Evolutionary conservation across 2,329 filamentous ascomycete genomes (phyloP), one percentile per base, ranked within the genome.

Genomic region (Hymenoscyphus occultus): DNA sequence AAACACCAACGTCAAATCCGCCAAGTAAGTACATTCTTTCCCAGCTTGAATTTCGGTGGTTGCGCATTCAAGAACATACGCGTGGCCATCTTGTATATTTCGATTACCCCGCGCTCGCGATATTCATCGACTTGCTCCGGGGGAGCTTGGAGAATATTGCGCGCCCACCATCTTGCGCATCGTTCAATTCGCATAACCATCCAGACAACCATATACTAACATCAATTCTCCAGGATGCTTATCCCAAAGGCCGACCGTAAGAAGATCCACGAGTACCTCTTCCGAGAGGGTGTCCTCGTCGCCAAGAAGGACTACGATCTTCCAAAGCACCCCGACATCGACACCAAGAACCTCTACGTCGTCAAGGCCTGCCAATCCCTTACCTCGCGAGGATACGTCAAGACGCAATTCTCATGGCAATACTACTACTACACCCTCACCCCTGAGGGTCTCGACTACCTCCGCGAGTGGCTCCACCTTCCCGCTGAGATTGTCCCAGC

Each of bases 351-450:
- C 89, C 92, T 99, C 78, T 98, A 83, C 82, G 94, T 98, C 82
- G 92, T 99, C 89, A 99, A 99, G 90, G 95, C 95, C 78, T 90
- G 89, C 84, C 95, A 99, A 87, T 99, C 95, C 72, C 89, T 99
- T 79, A 96, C 89, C 85, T 97, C 93, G 76, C 94, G 95, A 81
- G 94, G 94, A 80, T 98, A 92, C 83, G 89, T 99, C 84, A 99
- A 99, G 92, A 99, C 95, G 77, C 95, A 96, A 84, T 99, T 99
- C 91, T 97, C 93, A 74, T 97, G 93, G 93, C 93, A 97, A 85
- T 97, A 93, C 88, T 97, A 98, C 90, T 99, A 99, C 91, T 99
- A 99, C 90, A 97, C 95, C 83, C 90, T 99, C 83, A 97, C 94
- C 81, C 92, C 93, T 79, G 93, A 98, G 88, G 95, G 95, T 84